Conservation (phyloP, 2,329 filamentous ascomycete species). For the Fusarium lateritium region DNA sequence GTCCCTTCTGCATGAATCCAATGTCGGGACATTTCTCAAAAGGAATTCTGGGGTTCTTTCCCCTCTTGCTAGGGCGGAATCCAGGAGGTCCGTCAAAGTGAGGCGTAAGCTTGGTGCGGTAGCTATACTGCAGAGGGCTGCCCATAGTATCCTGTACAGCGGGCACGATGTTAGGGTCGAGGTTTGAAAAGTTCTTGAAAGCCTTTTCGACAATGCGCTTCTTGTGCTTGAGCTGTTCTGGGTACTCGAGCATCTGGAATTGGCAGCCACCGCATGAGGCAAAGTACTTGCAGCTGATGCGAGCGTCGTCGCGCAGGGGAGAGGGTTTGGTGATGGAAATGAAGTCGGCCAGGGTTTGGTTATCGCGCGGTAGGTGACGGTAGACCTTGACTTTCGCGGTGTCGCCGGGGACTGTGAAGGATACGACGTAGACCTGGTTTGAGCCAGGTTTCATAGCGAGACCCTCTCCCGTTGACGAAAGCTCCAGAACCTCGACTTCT, state of each 20-base stretch:
- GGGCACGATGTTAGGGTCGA: constrained; percentile 82
- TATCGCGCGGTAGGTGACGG: constrained; percentile 75
- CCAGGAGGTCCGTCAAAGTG: constrained; percentile 88
- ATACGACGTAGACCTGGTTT: constrained; percentile 83
- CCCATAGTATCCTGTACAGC: constrained; percentile 86
- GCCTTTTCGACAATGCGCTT: constrained; percentile 90
- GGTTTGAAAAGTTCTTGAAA: constrained; percentile 89
- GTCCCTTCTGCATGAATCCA: constrained; percentile 92
- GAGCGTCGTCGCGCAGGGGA: constrained; percentile 80
- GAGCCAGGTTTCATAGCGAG: constrained; percentile 80
- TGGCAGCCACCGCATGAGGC: constrained; percentile 91
- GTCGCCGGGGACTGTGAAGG: constrained; percentile 91
- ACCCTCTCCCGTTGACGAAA: constrained; percentile 94
- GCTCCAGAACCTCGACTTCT: constrained; percentile 82
- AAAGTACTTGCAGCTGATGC: constrained; percentile 90
- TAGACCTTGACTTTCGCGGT: constrained; percentile 83
- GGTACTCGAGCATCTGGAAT: constrained; percentile 96
- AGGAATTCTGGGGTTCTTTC: constrained; percentile 61
- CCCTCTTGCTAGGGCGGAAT: constrained; percentile 63
- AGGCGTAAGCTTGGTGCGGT: constrained; percentile 96
- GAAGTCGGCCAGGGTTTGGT: constrained; percentile 86
- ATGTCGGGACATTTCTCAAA: constrained; percentile 81
- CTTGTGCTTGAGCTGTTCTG: constrained; percentile 88
- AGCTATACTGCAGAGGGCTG: constrained; percentile 91
- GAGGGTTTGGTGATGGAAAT: constrained; percentile 82